Base-by-base conservation (phyloP, 257 asterid species). In the Dorcoceras hygrometricum region DNA sequence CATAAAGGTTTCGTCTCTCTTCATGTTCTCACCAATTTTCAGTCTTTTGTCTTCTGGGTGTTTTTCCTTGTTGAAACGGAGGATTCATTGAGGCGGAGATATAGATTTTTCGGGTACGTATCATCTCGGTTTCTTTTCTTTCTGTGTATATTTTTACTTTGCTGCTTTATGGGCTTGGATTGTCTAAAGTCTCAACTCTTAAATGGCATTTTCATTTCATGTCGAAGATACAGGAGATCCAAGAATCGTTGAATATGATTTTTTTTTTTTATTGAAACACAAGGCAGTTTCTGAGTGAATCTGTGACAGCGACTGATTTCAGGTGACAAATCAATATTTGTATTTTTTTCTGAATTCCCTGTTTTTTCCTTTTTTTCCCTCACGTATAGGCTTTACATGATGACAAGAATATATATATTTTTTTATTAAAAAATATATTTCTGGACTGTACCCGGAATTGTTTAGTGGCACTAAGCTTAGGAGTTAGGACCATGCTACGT, bases 1-100 rank as follows among this genome's bases (percentile, higher is more conserved):
- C 66, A 20, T 62, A 34, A 62, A 32, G 54, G 20, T 18, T 62
- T 62, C 66, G 46, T 34, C 46, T 16, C 66, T 34, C 66, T 62
- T 22, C 11, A 4, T 62, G 20, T 20, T 22, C 66, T 32, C 66
- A 34, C 54, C 12, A 3, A n/a, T 62, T 4, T 7, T 18, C 24
- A 16, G 24, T 28, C 5, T 27, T 59, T n/a, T 27, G 4, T 18
- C 14, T 27, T 59, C 25, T 59, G 16, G 23, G 6, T 59, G n/a
- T 43, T 43, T 43, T 20, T 22, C 32, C 19, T n/a, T 62, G 29
- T 31, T 62, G 5, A 6, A 14, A 14, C 19, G 50, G n/a, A 14
- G 48, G 51, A 43, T 12, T 14, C 51, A 14, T 14, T 3, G 51
- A 12, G 6, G 51, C 6, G 51, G 51, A 43, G 51, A 43, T 14